phyloP scores from a whole-genome alignment of 2,329 filamentous ascomycete species.

The Beauveria sp. region DNA sequence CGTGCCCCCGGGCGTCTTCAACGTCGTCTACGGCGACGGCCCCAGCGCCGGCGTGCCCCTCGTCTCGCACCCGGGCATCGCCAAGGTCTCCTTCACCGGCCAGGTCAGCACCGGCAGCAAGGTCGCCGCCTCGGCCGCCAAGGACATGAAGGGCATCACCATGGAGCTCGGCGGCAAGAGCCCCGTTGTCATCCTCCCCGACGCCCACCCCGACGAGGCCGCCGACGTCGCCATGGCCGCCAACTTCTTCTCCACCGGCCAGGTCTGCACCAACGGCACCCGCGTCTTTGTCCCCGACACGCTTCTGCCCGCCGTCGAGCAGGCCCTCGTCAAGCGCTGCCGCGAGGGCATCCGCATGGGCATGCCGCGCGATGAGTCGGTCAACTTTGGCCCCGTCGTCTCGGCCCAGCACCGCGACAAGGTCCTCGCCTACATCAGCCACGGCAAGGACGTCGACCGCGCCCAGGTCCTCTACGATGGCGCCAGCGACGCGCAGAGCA shows the following conservation, averaged over 20 bases:
- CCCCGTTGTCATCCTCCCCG: constrained; percentile 70
- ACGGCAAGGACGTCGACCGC: constrained; percentile 65
- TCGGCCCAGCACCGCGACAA: constrained; percentile 69
- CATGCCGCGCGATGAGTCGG: constrained; percentile 60
- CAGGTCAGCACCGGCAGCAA: constrained; percentile 78
- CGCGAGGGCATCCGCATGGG: constrained; percentile 67
- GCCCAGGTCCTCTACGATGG: constrained; percentile 71
- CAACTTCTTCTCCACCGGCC: constrained; percentile 85
- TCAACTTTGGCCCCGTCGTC: constrained; percentile 80
- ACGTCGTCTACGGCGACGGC: constrained; percentile 74
- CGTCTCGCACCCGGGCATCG: constrained; percentile 62
- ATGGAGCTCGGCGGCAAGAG: constrained; percentile 91
- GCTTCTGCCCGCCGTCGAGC: constrained; percentile 62
- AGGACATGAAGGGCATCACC: constrained; percentile 81
- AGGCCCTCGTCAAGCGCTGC: constrained; percentile 44
- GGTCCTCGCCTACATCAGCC: constrained; percentile 66
- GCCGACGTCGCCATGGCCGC: constrained; percentile 88
- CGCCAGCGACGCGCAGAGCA: constrained; percentile 43
- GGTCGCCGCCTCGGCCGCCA: constrained; percentile 68
- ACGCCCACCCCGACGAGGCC: constrained; percentile 70
- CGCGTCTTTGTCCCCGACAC: constrained; percentile 69
- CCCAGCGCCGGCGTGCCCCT: constrained; percentile 65
- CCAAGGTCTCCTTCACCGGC: constrained; percentile 85
- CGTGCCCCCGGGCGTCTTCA: constrained; percentile 76
- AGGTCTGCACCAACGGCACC: constrained; percentile 90